Evolutionary conservation across 371 early-diverging fungal genomes (phyloP).

Genomic region (Zancudomyces culisetae): DNA sequence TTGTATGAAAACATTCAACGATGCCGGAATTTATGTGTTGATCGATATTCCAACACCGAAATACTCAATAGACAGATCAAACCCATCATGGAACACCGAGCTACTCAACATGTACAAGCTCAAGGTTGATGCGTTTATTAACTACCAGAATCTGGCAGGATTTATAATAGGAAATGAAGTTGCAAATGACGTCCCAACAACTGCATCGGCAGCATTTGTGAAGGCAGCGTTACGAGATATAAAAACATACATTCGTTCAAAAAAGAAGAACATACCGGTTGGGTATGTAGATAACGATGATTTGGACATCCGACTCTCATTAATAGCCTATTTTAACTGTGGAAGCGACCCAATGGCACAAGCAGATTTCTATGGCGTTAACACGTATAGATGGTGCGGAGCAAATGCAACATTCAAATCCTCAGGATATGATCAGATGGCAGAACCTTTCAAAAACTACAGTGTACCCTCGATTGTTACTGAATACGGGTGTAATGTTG

Average conservation of each 20-base stretch:
- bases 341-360: slow-evolving; percentile 29
- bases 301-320: slow-evolving; percentile 35
- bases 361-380: slow-evolving; percentile 49
- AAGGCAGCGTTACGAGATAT: slow-evolving; percentile 50
- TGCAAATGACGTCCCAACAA: slow-evolving; percentile 39
- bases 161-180: slow-evolving; percentile 70
- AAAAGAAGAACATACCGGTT: slow-evolving; percentile 34
- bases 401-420: slow-evolving; percentile 12
- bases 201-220: slow-evolving; percentile 44
- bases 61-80: slow-evolving; percentile 38
- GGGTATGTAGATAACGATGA: slow-evolving; percentile 71
- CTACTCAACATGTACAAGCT: slow-evolving; percentile 33
- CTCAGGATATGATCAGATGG: slow-evolving; percentile 20
- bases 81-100: slow-evolving; percentile 35
- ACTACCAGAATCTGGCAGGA: slow-evolving; percentile 40
- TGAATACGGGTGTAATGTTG: slow-evolving; percentile 26
- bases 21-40: slow-evolving; percentile 47
- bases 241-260: slow-evolving; percentile 32
- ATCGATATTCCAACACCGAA: slow-evolving; percentile 43
- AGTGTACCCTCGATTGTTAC: slow-evolving; percentile 21
- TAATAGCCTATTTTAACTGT: slow-evolving; percentile 51
- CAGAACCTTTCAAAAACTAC: slow-evolving; percentile 14
- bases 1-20: slow-evolving; percentile 47
- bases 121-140: slow-evolving; percentile 42
- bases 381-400: slow-evolving; percentile 26